Conservation (phyloP, 768 basidiomycete genomes). For the Naganishia antarctica region DNA sequence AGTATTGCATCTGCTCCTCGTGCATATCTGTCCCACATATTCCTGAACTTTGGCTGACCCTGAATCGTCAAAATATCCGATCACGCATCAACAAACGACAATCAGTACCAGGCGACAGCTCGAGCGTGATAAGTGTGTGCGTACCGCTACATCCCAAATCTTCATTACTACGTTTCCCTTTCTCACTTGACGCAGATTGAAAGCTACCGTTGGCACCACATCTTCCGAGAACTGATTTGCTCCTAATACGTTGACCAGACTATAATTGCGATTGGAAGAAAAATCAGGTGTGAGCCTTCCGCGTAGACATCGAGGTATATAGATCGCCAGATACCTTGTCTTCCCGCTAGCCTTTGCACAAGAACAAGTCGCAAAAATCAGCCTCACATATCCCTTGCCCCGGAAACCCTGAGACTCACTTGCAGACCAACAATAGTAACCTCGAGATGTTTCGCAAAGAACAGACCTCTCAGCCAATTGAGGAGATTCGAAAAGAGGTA, state of each 20-base stretch:
- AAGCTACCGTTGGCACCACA: constrained; percentile 91
- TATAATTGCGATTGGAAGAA: constrained; percentile 2
- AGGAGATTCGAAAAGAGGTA: constrained; percentile 57
- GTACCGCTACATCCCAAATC: constrained; percentile 90
- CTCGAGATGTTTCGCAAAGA: constrained; percentile 82
- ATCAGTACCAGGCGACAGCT: too few species aligned
- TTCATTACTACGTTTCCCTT: constrained; percentile 88
- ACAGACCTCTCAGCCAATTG: constrained; percentile 62
- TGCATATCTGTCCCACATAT: constrained; percentile 94
- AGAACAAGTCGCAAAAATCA: neutral
- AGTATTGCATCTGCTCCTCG: constrained; percentile 86
- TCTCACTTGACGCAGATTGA: constrained; percentile 79
- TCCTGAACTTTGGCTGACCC: constrained; percentile 89
- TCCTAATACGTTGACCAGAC: constrained; percentile 77
- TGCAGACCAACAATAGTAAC: constrained; percentile 88
- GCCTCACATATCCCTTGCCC: neutral
- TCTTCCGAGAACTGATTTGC: constrained; percentile 85
- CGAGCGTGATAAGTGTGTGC: constrained; percentile 31
- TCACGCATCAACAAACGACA: too few species aligned
- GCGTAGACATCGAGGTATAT: neutral
- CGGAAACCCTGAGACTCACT: constrained; percentile 50
- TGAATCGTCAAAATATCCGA: neutral
- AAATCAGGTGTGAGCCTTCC: too few species aligned
- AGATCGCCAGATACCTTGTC: constrained; percentile 58
- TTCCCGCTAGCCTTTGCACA: constrained; percentile 76